These are phyloP conservation scores for Crassisporium funariophilum DNA, from an alignment of 768 basidiomycete genomes.

Conservation along the genomic window DNA sequence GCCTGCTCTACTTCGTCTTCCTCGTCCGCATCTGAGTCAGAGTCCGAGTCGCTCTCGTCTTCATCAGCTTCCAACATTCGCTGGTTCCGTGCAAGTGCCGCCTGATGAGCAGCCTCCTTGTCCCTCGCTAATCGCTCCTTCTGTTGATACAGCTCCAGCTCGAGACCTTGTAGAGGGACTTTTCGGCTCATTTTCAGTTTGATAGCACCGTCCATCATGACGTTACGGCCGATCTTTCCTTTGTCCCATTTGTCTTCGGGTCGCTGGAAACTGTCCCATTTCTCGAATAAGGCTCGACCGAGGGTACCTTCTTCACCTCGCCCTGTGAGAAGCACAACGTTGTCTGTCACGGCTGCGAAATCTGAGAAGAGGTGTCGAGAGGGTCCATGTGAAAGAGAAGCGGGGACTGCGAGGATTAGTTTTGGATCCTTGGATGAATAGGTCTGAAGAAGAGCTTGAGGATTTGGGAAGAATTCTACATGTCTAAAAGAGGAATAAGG, in stretches of 20 bases:
- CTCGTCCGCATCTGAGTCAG: conserved; percentile 67
- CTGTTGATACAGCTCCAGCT: conserved; percentile 79
- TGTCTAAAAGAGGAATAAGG: conserved; percentile 55
- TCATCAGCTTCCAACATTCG: conserved; percentile 94
- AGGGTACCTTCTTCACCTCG: conserved; percentile 82
- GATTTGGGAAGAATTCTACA: conserved; percentile 88
- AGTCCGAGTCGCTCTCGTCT: conserved; percentile 79
- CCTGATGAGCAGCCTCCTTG: conserved; percentile 84
- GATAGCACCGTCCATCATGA: conserved; percentile 77
- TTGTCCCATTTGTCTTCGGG: conserved; percentile 84
- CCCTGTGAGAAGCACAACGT: conserved; percentile 84
- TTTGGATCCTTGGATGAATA: conserved; percentile 91
- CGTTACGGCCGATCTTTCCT: conserved; percentile 83
- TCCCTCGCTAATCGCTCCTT: conserved; percentile 79
- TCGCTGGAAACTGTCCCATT: conserved; percentile 85
- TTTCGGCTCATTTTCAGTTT: conserved; percentile 81
- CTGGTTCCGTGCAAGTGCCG: conserved; percentile 78
- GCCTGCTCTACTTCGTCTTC: conserved; percentile 64
- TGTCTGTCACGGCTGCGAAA: conserved; percentile 81
- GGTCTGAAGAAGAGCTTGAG: conserved; percentile 75
- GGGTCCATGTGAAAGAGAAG: conserved; percentile 89
- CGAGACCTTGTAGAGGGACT: conserved; percentile 85
- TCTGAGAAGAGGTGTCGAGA: conserved; percentile 85
- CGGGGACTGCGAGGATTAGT: conserved; percentile 90
- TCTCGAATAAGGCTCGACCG: conserved; percentile 74